A percentile compares a stretch with the other conserved stretches of the same genome.
phyloP scores from a whole-genome alignment of 805 yeast genomes.

The Yamadazyma philogaea region DNA sequence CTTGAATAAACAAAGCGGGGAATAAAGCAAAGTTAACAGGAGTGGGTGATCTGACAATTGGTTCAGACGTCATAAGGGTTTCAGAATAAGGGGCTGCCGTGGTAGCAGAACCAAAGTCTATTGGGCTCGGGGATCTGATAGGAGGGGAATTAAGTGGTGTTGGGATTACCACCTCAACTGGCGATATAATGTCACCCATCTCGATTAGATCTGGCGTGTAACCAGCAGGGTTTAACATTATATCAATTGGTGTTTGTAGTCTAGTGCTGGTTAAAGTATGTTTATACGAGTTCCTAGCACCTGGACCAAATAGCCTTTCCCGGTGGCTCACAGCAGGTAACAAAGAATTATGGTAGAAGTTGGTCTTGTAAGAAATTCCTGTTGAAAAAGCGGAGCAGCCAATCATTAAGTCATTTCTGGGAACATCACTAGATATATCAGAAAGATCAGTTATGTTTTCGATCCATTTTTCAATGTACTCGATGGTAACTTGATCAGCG shows the following conservation, averaged over 20 bases:
- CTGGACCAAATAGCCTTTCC: too few relatives aligned
- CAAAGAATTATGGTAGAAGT: too few relatives aligned
- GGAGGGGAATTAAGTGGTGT: too few relatives aligned
- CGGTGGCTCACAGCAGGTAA: too few relatives aligned
- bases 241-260: neutral
- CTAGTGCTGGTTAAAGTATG: too few relatives aligned
- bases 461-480: neutral
- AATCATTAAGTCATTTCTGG: neutral
- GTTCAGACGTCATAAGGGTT: neutral
- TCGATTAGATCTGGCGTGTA: neutral
- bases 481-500: neutral
- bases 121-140: neutral
- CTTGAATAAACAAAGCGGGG: too few relatives aligned
- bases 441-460: neutral
- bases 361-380: too few relatives aligned
- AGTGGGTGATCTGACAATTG: neutral
- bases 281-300: too few relatives aligned
- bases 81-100: neutral
- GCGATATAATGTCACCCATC: too few relatives aligned
- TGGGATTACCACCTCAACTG: too few relatives aligned
- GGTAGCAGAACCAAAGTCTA: neutral
- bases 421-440: neutral
- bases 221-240: neutral
- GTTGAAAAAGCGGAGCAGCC: too few relatives aligned
- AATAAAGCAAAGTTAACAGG: neutral